Conservation (phyloP, 805 yeast species). For the Candida easanensis region DNA sequence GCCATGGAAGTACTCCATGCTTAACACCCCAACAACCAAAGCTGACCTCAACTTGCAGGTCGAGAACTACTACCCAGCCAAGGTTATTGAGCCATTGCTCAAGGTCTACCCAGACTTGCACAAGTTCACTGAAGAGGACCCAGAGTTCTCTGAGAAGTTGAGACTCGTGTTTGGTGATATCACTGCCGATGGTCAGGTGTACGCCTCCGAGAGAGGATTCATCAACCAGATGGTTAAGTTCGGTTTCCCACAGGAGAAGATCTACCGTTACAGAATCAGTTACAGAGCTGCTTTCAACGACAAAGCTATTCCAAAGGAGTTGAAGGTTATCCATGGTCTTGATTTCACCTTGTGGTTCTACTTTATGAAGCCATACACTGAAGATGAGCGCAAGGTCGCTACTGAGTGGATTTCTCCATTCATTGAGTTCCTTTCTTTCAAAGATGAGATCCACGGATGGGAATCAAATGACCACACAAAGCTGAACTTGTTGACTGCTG, state of each 20-base stretch:
- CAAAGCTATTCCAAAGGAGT: slow-evolving; percentile 20
- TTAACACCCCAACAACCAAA: slow-evolving; percentile 30
- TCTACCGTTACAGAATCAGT: slow-evolving; percentile 32
- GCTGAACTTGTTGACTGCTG: slow-evolving; percentile 28
- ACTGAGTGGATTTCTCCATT: slow-evolving; percentile 32
- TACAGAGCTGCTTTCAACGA: slow-evolving; percentile 29
- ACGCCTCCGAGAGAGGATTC: slow-evolving; percentile 37
- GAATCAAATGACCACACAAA: slow-evolving; percentile 25
- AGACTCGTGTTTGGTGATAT: slow-evolving; percentile 33
- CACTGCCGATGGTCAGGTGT: slow-evolving; percentile 38
- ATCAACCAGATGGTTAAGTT: slow-evolving; percentile 24
- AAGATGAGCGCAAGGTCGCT: slow-evolving; percentile 26
- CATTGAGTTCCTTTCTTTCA: slow-evolving; percentile 28
- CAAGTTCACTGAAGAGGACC: slow-evolving; percentile 17
- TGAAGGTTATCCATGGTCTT: slow-evolving; percentile 36
- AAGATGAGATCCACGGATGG: slow-evolving; percentile 30
- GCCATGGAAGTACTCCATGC: slow-evolving; percentile 29
- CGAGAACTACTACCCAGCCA: slow-evolving; percentile 35
- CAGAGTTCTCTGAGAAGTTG: slow-evolving; percentile 20
- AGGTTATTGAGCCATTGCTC: slow-evolving; percentile 26
- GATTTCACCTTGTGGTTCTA: slow-evolving; percentile 37
- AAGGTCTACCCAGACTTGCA: slow-evolving; percentile 24
- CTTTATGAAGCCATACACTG: slow-evolving; percentile 24
- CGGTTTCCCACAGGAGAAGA: slow-evolving; percentile 29
- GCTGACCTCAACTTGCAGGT: slow-evolving; percentile 32